Percentiles rank a stretch among this genome's conserved stretches.
phyloP scores from a whole-genome alignment of 2,329 filamentous ascomycete species.

The Pseudogymnoascus sp. region DNA sequence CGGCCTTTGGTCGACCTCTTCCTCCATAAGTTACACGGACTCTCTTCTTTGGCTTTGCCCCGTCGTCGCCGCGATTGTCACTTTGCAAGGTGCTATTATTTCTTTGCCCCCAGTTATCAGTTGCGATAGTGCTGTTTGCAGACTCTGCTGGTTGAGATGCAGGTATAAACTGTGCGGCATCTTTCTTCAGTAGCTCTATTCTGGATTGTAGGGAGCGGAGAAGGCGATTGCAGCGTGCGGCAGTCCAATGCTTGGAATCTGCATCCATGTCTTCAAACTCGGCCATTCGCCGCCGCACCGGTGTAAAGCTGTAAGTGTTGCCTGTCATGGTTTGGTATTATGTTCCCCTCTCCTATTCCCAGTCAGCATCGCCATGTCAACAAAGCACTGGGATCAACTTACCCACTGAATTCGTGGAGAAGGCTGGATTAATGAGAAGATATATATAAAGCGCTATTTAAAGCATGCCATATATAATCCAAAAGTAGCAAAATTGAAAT shows the following conservation, averaged over 20 bases:
- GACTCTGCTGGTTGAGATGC: constrained; percentile 2
- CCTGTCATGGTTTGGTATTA: not conserved
- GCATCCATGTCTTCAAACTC: constrained; percentile 19
- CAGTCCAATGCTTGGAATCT: constrained; percentile 30
- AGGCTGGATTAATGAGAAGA: not conserved
- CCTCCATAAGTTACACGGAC: not conserved
- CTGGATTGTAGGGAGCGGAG: constrained; percentile 37
- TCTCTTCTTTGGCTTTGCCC: not conserved
- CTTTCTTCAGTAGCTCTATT: constrained; percentile 34
- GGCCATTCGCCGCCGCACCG: constrained; percentile 21
- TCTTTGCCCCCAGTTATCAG: not conserved
- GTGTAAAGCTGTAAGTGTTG: constrained; percentile 21
- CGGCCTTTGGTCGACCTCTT: not conserved
- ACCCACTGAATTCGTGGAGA: not conserved
- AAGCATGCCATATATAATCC: constrained; percentile 5
- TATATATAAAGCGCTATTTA: constrained; percentile 5
- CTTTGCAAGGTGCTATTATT: not conserved
- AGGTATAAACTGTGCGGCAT: constrained; percentile 19
- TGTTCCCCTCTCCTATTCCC: not conserved
- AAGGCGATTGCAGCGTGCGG: constrained; percentile 37
- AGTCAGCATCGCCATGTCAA: not conserved
- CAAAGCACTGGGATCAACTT: not conserved
- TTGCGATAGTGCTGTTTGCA: not conserved
- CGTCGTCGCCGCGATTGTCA: not conserved
- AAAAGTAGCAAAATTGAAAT: constrained; percentile 2